Percentiles rank a stretch among this genome's conserved stretches.
phyloP scores from a whole-genome alignment of 139 green algal genomes.

The Volvox africanus region DNA sequence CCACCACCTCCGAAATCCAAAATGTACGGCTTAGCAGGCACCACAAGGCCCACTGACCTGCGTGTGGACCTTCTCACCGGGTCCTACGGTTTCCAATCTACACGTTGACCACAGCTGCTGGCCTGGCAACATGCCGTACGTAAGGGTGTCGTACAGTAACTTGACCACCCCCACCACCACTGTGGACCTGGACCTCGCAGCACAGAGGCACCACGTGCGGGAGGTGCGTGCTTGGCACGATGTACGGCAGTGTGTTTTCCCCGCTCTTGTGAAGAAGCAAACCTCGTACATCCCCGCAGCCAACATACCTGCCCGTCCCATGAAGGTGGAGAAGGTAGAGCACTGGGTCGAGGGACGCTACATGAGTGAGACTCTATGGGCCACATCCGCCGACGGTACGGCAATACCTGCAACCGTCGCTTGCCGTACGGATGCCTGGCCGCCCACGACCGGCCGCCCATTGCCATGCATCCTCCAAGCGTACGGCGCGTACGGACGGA shows the following conservation, averaged over 20 bases:
- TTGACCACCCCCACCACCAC: constrained; percentile 14
- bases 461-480: constrained; percentile 30
- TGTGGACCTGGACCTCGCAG: constrained; percentile 30
- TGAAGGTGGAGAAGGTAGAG: constrained; percentile 30
- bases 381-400: not conserved
- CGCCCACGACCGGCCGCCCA: not conserved
- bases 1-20: too few relatives aligned
- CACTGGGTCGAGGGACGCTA: not conserved
- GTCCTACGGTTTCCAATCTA: not conserved
- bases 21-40: too few relatives aligned
- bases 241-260: not conserved
- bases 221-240: constrained; percentile 8
- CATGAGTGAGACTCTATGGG: constrained; percentile 12
- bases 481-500: constrained; percentile 81
- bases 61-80: constrained; percentile 18
- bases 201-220: not conserved
- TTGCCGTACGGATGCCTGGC: constrained; percentile 16
- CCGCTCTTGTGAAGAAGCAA: not conserved
- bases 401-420: constrained; percentile 11
- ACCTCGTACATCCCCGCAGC: not conserved
- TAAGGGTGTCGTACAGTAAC: constrained; percentile 38
- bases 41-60: not conserved
- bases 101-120: constrained; percentile 18
- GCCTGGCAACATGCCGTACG: constrained; percentile 18
- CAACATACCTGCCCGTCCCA: not conserved